Evolutionary conservation across 1,139 yeast species (phyloP), one percentile per base, ranked within the genome.

Genomic region (Scheffersomyces parashehatae): DNA sequence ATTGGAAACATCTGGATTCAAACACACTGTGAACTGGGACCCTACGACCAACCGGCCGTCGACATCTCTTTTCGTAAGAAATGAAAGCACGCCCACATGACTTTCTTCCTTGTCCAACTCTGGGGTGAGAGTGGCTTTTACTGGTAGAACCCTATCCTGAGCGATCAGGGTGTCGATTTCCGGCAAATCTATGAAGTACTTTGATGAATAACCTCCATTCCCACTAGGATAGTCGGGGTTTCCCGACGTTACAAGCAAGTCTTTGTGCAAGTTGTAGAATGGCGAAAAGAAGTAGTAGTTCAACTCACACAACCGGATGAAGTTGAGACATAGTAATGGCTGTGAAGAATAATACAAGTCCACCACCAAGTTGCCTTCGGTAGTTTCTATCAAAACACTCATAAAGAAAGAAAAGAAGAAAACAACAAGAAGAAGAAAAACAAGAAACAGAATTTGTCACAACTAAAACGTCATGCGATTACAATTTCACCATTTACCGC

Each of bases 371-470:
- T 59, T 62, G 46, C 83, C 85, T 32, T 56, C 59, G 2, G 81
- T 74, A 0, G 87, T 82, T 53, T 82, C 87, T 10, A 82, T 42
- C 30, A 82, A 54, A 3, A 82, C 82, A 54, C 86, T 80, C 86
- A 82, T 82, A 24, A 33, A 28, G 39, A 16, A 12, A 15, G 29
- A 28, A 15, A 29, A 28, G 24, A 12, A 31, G 29, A 37, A n/a
- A 16, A 13, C 4, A 45, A 40, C 28, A 20, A 41, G 32, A 44
- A 34, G 3, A 39, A 39, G 12, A 38, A 12, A 14, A 31, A 12
- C 3, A 28, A 9, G 20, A 34, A 37, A 20, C 32, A 11, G 6
- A 39, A 28, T 16, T 33, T 37, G 10, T 32, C 33, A 32, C 37
- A 39, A 9, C 9, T 5, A 8, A 20, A 8, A 20, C 7, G 26